phyloP scores from a whole-genome alignment of 208 protist species.

The Endotrypanum monterogeii region DNA sequence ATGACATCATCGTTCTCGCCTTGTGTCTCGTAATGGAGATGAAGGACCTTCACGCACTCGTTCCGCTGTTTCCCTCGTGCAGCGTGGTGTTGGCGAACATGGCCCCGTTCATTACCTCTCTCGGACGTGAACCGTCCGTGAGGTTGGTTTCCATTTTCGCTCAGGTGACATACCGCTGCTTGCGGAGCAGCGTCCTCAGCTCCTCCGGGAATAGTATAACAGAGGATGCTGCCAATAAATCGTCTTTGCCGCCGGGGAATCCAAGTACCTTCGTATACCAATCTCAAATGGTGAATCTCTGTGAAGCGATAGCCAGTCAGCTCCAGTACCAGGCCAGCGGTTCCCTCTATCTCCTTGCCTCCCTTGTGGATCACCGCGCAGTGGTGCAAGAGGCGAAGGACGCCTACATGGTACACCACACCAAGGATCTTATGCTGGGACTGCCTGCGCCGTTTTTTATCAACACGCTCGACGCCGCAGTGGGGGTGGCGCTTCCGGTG shows the following conservation, averaged over 20 bases:
- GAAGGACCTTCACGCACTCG: conserved; percentile 39
- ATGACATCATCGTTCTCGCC: conserved; percentile 80
- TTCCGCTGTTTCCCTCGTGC: conserved; percentile 66
- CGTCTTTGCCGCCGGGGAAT: background rate
- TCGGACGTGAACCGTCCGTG: conserved; percentile 42
- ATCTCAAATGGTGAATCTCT: conserved; percentile 59
- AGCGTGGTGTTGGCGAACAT: conserved; percentile 82
- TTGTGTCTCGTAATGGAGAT: conserved; percentile 67
- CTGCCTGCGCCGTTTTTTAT: conserved; percentile 61
- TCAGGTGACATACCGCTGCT: conserved; percentile 42
- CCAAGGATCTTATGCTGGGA: conserved; percentile 13
- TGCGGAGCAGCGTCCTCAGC: conserved; percentile 16
- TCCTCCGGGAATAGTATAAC: background rate
- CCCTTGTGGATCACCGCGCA: conserved; percentile 54
- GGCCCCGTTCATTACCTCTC: conserved; percentile 77
- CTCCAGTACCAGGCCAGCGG: conserved; percentile 73
- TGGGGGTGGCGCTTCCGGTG: conserved; percentile 45
- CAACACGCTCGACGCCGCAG: conserved; percentile 54
- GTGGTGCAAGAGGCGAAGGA: conserved; percentile 51
- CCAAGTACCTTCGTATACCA: conserved; percentile 13
- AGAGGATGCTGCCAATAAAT: background rate
- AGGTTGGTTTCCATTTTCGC: conserved; percentile 63
- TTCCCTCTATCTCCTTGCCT: conserved; percentile 49
- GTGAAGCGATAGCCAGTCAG: conserved; percentile 72
- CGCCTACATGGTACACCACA: conserved; percentile 33